Percentiles rank a stretch among this genome's conserved stretches.
These are phyloP conservation scores for Aspergillus carbonarius DNA, from an alignment of 2,329 filamentous ascomycete species.

Conservation along the genomic window DNA sequence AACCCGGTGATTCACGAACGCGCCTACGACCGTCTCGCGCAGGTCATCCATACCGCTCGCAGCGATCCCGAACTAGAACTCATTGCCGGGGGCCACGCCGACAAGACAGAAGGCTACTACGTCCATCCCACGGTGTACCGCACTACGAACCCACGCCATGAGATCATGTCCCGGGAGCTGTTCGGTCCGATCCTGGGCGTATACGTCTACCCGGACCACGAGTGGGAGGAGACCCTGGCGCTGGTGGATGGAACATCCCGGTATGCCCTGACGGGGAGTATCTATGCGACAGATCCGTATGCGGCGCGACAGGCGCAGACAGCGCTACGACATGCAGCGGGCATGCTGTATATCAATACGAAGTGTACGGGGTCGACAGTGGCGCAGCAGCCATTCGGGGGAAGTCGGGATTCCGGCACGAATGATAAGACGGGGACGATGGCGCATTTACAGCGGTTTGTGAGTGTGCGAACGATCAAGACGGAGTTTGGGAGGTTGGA, in stretches of 20 bases:
- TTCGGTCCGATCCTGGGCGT: slow-evolving; percentile 75
- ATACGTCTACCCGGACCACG: slow-evolving; percentile 73
- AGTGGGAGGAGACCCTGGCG: slow-evolving; percentile 55
- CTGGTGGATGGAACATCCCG: slow-evolving; percentile 38
- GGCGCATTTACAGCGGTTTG: slow-evolving; percentile 52
- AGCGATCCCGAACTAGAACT: slow-evolving; percentile 70
- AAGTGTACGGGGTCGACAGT: slow-evolving; percentile 59
- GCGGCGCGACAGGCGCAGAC: slow-evolving; percentile 54
- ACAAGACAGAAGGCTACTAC: slow-evolving; percentile 70
- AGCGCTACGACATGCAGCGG: slow-evolving; percentile 54
- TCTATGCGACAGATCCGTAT: slow-evolving; percentile 43
- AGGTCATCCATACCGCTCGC: slow-evolving; percentile 74
- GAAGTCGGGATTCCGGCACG: slow-evolving; percentile 54
- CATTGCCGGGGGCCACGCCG: slow-evolving; percentile 71
- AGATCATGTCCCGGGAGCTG: slow-evolving; percentile 72
- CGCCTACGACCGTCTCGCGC: slow-evolving; percentile 75
- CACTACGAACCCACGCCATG: slow-evolving; percentile 70
- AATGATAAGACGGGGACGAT: slow-evolving; percentile 59
- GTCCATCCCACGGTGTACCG: slow-evolving; percentile 79
- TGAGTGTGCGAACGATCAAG: slow-evolving; percentile 54
- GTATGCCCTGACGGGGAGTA: slow-evolving; percentile 43
- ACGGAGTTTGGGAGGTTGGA: slow-evolving; percentile 46
- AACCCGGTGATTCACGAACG: slow-evolving; percentile 84
- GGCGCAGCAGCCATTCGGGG: slow-evolving; percentile 58
- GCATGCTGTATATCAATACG: slow-evolving; percentile 60